These are phyloP conservation scores for Serendipita sp. DNA, from an alignment of 768 basidiomycete species.

Conservation along the genomic window DNA sequence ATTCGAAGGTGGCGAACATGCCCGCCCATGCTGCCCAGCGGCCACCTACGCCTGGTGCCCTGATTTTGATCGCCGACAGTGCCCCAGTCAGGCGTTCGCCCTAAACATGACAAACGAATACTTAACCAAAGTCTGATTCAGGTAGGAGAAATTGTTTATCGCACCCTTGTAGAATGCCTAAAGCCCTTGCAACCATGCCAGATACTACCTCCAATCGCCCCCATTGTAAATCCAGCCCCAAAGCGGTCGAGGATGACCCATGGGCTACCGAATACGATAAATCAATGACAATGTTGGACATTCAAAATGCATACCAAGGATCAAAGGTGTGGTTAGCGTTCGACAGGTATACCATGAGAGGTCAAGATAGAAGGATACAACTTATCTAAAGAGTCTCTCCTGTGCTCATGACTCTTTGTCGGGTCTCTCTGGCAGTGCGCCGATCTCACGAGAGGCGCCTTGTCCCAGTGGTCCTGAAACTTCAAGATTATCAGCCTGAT, in stretches of 20 bases:
- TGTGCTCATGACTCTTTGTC: no score
- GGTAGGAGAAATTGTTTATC: not conserved
- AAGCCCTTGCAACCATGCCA: constrained; percentile 99
- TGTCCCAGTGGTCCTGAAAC: no score
- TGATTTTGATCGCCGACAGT: constrained; percentile 89
- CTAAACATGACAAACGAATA: constrained; percentile 25
- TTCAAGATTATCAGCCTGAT: no score
- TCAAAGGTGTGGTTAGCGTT: constrained; percentile 89
- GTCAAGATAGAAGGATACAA: not conserved
- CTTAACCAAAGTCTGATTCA: not conserved
- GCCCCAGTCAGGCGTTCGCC: constrained; percentile 92
- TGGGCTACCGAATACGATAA: constrained; percentile 39
- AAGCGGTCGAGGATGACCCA: constrained; percentile 99
- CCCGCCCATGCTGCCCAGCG: constrained; percentile 96
- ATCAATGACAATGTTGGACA: not conserved
- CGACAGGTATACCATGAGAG: constrained; percentile 36
- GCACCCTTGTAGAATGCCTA: constrained; percentile 83
- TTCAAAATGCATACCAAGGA: constrained; percentile 49
- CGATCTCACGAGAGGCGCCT: no score
- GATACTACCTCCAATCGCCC: constrained; percentile 91
- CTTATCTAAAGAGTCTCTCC: no score
- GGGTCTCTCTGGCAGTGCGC: no score
- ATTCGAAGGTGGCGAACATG: constrained; percentile 97
- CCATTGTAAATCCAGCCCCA: constrained; percentile 95
- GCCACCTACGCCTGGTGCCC: constrained; percentile 94